phyloP scores from a whole-genome alignment of 129 eudicot species.

The Oenanthe sinensis region DNA sequence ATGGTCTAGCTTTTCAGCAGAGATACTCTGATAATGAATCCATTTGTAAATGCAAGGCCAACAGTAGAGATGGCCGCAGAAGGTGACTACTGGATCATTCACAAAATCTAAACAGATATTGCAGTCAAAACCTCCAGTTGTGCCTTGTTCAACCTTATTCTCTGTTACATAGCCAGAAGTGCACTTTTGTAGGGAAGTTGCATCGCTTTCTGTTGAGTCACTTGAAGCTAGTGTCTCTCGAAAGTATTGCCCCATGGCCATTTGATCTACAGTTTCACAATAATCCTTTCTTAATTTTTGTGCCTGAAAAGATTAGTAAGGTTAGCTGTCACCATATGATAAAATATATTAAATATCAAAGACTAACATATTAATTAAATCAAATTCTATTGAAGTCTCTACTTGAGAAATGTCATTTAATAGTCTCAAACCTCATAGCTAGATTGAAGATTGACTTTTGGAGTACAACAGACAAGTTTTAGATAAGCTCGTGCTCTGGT shows the following conservation, averaged over 20 bases:
- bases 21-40: conserved; percentile 43
- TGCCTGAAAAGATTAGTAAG: not conserved
- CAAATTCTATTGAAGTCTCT: not conserved
- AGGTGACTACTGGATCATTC: conserved; percentile 78
- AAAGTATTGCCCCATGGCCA: conserved; percentile 35
- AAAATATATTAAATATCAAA: not conserved
- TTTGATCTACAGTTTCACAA: not conserved
- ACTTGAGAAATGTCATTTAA: not conserved
- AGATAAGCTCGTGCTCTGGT: not conserved
- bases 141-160: conserved; percentile 24
- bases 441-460: not conserved
- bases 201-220: conserved; percentile 25
- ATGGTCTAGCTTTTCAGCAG: conserved; percentile 24
- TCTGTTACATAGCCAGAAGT: conserved; percentile 28
- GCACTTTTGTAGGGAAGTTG: conserved; percentile 25
- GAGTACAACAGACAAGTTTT: not conserved
- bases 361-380: not conserved
- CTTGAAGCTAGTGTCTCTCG: conserved; percentile 19
- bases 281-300: not conserved
- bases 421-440: not conserved
- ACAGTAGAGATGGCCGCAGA: conserved; percentile 89
- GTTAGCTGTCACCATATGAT: not conserved
- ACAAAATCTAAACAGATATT: conserved; percentile 73
- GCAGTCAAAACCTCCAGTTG: conserved; percentile 56
- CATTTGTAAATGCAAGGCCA: conserved; percentile 96